Evolutionary conservation across 805 yeast species (phyloP).

Genomic region (Wickerhamomyces tratensis): DNA sequence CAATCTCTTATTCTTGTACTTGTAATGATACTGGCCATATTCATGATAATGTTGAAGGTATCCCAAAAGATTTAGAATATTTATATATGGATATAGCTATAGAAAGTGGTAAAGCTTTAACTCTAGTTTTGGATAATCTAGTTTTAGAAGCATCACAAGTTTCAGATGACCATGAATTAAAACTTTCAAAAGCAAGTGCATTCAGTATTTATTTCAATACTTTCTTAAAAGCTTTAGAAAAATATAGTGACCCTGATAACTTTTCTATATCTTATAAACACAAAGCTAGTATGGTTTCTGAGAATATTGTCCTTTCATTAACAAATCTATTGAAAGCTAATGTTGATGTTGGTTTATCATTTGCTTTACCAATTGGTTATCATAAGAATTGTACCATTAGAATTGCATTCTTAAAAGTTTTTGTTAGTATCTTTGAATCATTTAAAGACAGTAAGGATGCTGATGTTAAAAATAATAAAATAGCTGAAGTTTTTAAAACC

Average conservation of each 20-base stretch:
- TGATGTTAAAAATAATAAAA: conserved; percentile 7
- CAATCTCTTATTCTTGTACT: conserved; percentile 32
- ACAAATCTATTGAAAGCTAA: conserved; percentile 65
- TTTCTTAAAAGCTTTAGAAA: conserved; percentile 34
- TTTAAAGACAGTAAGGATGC: conserved; percentile 11
- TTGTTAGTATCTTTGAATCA: conserved; percentile 49
- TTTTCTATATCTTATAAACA: conserved; percentile 34
- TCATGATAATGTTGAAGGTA: conserved; percentile 9
- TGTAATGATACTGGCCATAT: conserved; percentile 7
- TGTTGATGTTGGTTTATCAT: conserved; percentile 66
- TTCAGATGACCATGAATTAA: conserved; percentile 39
- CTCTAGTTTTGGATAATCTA: conserved; percentile 43
- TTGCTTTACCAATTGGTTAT: conserved; percentile 71
- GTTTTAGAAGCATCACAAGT: conserved; percentile 53
- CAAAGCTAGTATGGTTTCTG: conserved; percentile 46
- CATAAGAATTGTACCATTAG: conserved; percentile 58
- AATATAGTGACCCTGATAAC: conserved; percentile 23
- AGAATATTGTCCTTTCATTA: conserved; percentile 53
- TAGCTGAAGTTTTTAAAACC: conserved; percentile 16
- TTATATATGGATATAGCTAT: conserved; percentile 50
- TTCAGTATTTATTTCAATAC: conserved; percentile 67
- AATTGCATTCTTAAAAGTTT: conserved; percentile 67
- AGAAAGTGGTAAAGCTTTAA: conserved; percentile 52
- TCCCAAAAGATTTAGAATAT: conserved; percentile 33
- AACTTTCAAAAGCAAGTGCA: conserved; percentile 45